Evolutionary conservation across 345 rosid genomes (phyloP).

Genomic region (Eutrema japonicum): DNA sequence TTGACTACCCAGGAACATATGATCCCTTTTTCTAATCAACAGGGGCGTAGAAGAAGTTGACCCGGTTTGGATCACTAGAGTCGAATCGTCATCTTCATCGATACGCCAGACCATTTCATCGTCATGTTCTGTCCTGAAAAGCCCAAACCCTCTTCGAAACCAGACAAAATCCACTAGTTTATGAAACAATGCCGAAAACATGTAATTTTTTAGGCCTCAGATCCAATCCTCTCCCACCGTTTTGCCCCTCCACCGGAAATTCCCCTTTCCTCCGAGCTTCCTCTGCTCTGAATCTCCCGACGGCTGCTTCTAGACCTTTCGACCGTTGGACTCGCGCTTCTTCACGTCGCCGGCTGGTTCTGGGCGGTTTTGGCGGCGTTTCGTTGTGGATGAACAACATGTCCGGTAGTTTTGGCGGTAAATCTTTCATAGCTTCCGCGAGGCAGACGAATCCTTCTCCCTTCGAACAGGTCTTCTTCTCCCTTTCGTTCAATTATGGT

Average conservation of each 20-base stretch:
- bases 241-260: constrained; percentile 20
- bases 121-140: constrained; percentile 12
- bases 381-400: constrained; percentile 64
- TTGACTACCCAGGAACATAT: no score
- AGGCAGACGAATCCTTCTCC: constrained; percentile 60
- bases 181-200: constrained; percentile 45
- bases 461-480: constrained; percentile 66
- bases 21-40: no score
- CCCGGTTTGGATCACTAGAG: constrained; percentile 36
- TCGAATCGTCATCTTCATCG: constrained; percentile 31
- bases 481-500: not conserved
- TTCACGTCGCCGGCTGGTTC: constrained; percentile 54
- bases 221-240: constrained; percentile 38
- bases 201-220: constrained; percentile 43
- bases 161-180: constrained; percentile 19
- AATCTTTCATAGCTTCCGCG: constrained; percentile 72
- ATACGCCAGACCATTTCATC: not conserved
- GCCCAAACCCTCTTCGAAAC: constrained; percentile 8
- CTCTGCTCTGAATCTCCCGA: constrained; percentile 40
- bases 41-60: no score
- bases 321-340: constrained; percentile 45
- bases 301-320: constrained; percentile 37
- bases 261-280: constrained; percentile 16
- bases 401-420: constrained; percentile 46
- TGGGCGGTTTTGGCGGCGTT: constrained; percentile 57